These are phyloP conservation scores for Gynandropsis gynandra DNA, from an alignment of 345 rosid species.

Conservation along the genomic window DNA sequence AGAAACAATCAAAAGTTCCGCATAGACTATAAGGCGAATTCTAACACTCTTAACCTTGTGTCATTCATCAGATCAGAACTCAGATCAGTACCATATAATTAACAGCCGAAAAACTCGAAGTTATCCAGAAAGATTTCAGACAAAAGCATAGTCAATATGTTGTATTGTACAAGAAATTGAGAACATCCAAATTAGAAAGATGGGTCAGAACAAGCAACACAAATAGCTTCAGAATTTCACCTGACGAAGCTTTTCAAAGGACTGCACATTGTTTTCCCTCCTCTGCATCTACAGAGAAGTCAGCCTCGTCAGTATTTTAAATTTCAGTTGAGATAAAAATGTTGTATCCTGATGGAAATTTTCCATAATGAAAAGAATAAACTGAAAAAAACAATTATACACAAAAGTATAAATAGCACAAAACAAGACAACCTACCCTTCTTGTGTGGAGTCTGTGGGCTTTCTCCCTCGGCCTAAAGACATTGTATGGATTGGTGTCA, in stretches of 20 bases:
- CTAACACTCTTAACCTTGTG: too few species aligned
- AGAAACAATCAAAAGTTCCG: background rate
- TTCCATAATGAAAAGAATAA: background rate
- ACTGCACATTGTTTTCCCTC: conserved; percentile 98
- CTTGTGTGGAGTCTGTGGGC: conserved; percentile 93
- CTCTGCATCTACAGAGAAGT: conserved; percentile 77
- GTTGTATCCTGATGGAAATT: too few species aligned
- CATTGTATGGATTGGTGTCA: conserved; percentile 95
- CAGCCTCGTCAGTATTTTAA: conserved; percentile 10
- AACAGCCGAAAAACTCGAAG: background rate
- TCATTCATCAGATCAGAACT: too few species aligned
- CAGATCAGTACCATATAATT: background rate
- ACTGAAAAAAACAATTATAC: background rate
- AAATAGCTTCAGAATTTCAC: conserved; percentile 29
- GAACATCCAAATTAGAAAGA: background rate
- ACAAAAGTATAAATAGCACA: background rate
- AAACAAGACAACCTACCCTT: conserved; percentile 45
- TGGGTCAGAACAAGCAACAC: conserved; percentile 7
- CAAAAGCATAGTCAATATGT: conserved; percentile 7
- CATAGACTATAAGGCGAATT: too few species aligned
- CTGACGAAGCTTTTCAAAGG: conserved; percentile 99
- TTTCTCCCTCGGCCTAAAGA: conserved; percentile 95
- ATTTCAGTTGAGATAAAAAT: background rate
- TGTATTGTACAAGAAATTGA: background rate
- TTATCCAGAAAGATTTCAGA: background rate